Evolutionary conservation across 2,329 filamentous ascomycete genomes (phyloP).

Genomic region (Chaetomiaceae sp.): DNA sequence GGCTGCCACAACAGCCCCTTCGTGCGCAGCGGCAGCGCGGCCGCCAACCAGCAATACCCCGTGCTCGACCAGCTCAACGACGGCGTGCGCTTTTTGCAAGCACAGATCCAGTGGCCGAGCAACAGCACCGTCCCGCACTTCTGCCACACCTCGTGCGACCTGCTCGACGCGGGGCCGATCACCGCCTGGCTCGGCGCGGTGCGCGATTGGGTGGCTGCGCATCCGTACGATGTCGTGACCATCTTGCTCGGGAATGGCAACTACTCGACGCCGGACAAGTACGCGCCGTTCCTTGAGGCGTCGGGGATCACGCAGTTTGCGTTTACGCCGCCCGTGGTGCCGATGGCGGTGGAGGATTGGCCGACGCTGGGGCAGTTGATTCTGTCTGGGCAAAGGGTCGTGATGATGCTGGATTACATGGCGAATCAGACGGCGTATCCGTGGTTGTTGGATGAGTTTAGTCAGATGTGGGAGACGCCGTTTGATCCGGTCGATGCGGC

Average conservation of each 20-base stretch:
- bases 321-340: constrained; percentile 65
- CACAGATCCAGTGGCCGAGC: constrained; percentile 53
- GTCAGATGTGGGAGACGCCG: constrained; percentile 83
- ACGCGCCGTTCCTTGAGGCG: constrained; percentile 60
- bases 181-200: constrained; percentile 66
- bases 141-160: constrained; percentile 77
- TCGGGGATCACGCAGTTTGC: constrained; percentile 67
- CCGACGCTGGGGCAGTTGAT: constrained; percentile 77
- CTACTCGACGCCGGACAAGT: constrained; percentile 58
- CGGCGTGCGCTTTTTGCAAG: constrained; percentile 60
- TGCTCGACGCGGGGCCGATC: constrained; percentile 75
- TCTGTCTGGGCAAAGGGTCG: constrained; percentile 59
- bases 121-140: constrained; percentile 57
- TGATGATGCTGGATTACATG: constrained; percentile 80
- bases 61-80: constrained; percentile 72
- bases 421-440: constrained; percentile 73
- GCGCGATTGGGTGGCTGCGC: constrained; percentile 61
- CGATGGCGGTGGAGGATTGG: constrained; percentile 71
- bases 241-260: constrained; percentile 81
- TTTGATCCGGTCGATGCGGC: constrained; percentile 60
- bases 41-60: constrained; percentile 64
- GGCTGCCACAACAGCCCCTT: constrained; percentile 80
- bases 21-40: constrained; percentile 60
- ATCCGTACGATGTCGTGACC: constrained; percentile 84
- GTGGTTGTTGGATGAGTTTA: constrained; percentile 83